Evolutionary conservation across 108 stramenopile species (phyloP).

Genomic region (Conticribra guillardii): DNA sequence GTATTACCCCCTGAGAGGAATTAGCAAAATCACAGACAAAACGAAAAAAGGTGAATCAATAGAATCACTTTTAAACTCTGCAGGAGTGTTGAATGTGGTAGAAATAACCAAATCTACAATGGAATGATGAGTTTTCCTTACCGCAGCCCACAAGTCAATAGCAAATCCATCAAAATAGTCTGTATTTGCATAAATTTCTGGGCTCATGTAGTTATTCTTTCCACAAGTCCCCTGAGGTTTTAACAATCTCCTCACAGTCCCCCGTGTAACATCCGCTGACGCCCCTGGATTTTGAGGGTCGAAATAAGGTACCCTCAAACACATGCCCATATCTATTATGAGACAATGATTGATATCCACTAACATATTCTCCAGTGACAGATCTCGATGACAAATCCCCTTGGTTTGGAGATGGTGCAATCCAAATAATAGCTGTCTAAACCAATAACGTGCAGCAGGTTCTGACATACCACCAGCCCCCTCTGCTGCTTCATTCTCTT

Average conservation of each 20-base stretch:
- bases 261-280: constrained; percentile 61
- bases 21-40: not conserved
- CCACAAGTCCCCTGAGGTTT: constrained; percentile 90
- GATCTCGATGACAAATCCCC: constrained; percentile 92
- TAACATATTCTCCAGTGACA: constrained; percentile 91
- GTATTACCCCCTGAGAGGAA: constrained; percentile 73
- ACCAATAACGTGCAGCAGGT: constrained; percentile 86
- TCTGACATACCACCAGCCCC: constrained; percentile 86
- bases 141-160: constrained; percentile 93
- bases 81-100: too few species aligned
- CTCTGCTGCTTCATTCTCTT: constrained; percentile 49
- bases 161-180: constrained; percentile 90
- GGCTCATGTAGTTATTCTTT: constrained; percentile 96
- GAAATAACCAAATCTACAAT: too few species aligned
- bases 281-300: constrained; percentile 31
- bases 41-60: not conserved
- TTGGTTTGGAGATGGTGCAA: constrained; percentile 83
- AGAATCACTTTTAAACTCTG: too few species aligned
- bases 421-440: constrained; percentile 87
- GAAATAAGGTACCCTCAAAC: constrained; percentile 86
- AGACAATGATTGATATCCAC: constrained; percentile 77
- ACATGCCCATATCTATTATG: constrained; percentile 97
- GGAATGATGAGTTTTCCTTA: too few species aligned
- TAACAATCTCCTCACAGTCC: constrained; percentile 70
- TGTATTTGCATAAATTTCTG: constrained; percentile 83